Percentiles rank a stretch among this genome's conserved stretches.
Conservation (phyloP, 2,329 filamentous ascomycete species). For the Fusarium nisikadoi region DNA sequence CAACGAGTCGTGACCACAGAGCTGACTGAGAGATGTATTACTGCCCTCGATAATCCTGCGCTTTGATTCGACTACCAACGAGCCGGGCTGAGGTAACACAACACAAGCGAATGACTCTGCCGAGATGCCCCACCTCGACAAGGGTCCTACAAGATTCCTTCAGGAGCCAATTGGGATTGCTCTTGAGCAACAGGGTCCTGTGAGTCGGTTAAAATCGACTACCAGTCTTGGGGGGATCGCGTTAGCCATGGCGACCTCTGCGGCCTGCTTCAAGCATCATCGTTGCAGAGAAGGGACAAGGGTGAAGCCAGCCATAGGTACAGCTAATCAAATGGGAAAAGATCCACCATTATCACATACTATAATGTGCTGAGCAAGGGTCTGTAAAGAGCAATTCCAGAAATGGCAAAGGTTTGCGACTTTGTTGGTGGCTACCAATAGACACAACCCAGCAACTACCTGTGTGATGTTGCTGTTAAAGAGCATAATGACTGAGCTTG, state of each 20-base stretch:
- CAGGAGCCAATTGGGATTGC: not conserved
- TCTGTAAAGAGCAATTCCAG: not conserved
- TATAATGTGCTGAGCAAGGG: not conserved
- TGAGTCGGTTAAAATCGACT: not conserved
- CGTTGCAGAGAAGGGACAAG: not conserved
- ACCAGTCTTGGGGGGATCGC: not conserved
- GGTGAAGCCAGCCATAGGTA: not conserved
- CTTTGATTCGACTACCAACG: not conserved
- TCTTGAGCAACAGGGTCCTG: not conserved
- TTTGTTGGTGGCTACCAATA: not conserved
- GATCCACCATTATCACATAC: not conserved
- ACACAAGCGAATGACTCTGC: not conserved
- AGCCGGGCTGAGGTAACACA: not conserved
- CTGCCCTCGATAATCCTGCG: not conserved
- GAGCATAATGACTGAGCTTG: not conserved
- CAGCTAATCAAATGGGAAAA: constrained; percentile 6
- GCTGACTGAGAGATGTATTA: not conserved
- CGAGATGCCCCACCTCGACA: not conserved
- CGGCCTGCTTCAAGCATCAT: not conserved
- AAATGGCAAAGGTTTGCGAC: not conserved
- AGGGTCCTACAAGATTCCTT: not conserved
- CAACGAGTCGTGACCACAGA: not conserved
- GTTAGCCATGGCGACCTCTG: not conserved
- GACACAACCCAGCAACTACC: not conserved
- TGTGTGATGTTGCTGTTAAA: not conserved